Conservation (phyloP, 495 filamentous ascomycete species). For the Tuber umbilicatum region DNA sequence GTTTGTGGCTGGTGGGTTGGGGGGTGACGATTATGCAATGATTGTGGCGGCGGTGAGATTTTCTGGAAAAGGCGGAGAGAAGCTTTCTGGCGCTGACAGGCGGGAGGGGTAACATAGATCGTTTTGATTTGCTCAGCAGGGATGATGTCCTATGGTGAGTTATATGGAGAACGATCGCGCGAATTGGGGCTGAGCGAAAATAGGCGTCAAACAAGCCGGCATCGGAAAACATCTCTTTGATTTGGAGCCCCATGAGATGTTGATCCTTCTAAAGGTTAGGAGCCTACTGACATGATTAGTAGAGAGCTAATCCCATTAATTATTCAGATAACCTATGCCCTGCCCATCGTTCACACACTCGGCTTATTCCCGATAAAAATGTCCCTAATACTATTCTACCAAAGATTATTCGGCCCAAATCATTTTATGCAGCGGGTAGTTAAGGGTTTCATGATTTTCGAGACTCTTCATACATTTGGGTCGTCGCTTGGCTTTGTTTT, state of each 20-base stretch:
- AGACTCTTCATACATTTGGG: conserved; percentile 31
- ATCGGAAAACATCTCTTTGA: conserved; percentile 38
- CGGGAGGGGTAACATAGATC: conserved; percentile 2
- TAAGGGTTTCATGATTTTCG: conserved; percentile 23
- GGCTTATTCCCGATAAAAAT: conserved; percentile 34
- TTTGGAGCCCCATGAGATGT: conserved; percentile 4
- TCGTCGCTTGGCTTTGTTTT: conserved; percentile 21
- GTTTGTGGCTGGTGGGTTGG: conserved; percentile 35
- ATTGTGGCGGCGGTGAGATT: conserved; percentile 25
- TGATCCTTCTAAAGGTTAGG: conserved; percentile 24
- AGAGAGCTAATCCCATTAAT: not conserved
- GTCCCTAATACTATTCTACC: conserved; percentile 38
- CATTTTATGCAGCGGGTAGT: conserved; percentile 23
- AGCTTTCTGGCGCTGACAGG: not conserved
- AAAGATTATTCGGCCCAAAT: conserved; percentile 25
- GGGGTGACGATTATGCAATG: conserved; percentile 37
- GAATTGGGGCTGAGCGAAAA: not conserved
- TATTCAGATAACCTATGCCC: conserved; percentile 27
- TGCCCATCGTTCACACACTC: conserved; percentile 35
- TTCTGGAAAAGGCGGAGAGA: not conserved
- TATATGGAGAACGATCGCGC: not conserved
- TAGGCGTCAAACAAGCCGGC: conserved; percentile 23
- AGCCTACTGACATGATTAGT: not conserved
- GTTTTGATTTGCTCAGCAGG: conserved; percentile 19
- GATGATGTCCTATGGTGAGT: conserved; percentile 24